Evolutionary conservation across 2,329 filamentous ascomycete genomes (phyloP).

Genomic region (Fusarium oligoseptatum): DNA sequence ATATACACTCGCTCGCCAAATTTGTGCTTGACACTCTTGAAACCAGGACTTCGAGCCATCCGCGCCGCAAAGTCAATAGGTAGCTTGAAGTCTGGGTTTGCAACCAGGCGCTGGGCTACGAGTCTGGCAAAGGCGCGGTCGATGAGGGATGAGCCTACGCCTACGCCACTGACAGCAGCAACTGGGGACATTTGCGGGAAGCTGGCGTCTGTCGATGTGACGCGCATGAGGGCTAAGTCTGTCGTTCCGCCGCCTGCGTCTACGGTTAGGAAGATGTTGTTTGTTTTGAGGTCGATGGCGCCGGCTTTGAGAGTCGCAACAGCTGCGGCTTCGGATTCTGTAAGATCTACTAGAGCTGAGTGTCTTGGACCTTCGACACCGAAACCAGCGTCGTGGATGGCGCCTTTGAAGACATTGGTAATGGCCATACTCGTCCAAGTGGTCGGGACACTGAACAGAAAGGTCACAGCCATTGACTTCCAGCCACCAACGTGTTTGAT

Average conservation of each 20-base stretch:
- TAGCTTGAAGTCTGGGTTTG: slow-evolving; percentile 53
- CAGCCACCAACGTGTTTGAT: slow-evolving; percentile 55
- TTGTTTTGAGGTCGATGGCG: slow-evolving; percentile 53
- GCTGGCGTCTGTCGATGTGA: slow-evolving; percentile 47
- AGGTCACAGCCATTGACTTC: slow-evolving; percentile 61
- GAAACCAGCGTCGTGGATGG: slow-evolving; percentile 64
- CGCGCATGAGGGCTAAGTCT: slow-evolving; percentile 59
- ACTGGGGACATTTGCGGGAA: slow-evolving; percentile 52
- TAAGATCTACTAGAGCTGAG: slow-evolving; percentile 58
- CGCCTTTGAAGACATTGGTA: slow-evolving; percentile 64
- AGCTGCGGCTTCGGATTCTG: slow-evolving; percentile 63
- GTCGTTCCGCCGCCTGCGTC: slow-evolving; percentile 63
- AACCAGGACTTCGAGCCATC: slow-evolving; percentile 55
- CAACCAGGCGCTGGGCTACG: slow-evolving; percentile 53
- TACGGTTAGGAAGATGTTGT: slow-evolving; percentile 58
- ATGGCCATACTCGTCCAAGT: slow-evolving; percentile 66
- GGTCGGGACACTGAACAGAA: slow-evolving; percentile 69
- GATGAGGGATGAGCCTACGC: slow-evolving; percentile 61
- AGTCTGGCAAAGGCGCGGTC: slow-evolving; percentile 58
- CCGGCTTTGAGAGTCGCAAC: slow-evolving; percentile 61
- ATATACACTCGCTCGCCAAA: slow-evolving; percentile 61
- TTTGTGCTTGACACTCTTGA: slow-evolving; percentile 55
- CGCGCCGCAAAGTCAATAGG: slow-evolving; percentile 53
- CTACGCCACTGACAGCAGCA: slow-evolving; percentile 58
- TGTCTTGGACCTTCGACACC: slow-evolving; percentile 57